Evolutionary conservation across 768 basidiomycete genomes (phyloP).

Genomic region (Xanthoconium stramineum): DNA sequence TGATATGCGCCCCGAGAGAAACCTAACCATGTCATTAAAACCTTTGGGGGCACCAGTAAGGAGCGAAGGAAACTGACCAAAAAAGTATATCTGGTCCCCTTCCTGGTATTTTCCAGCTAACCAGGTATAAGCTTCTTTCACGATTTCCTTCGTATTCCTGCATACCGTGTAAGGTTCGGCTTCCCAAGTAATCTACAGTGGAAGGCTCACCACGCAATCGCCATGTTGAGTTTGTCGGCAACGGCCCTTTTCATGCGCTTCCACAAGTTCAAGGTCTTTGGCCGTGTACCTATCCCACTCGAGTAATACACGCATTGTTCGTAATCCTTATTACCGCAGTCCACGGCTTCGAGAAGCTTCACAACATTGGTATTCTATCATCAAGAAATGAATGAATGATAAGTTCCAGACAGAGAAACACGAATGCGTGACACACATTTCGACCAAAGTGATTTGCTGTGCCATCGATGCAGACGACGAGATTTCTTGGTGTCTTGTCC

Average conservation of each 20-base stretch:
- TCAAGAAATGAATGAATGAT: background rate
- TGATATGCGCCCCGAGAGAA: slow-evolving; percentile 7
- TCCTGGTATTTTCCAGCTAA: background rate
- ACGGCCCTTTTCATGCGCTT: background rate
- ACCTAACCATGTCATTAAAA: background rate
- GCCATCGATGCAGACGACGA: slow-evolving; percentile 7
- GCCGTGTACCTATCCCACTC: slow-evolving; percentile 5
- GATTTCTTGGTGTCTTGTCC: background rate
- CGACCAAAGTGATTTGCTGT: slow-evolving; percentile 8
- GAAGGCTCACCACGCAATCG: slow-evolving; percentile 3
- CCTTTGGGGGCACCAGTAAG: background rate
- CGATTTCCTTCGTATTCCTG: slow-evolving; percentile 7
- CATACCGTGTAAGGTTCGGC: background rate
- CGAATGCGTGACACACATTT: background rate
- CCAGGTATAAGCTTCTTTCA: slow-evolving; percentile 5
- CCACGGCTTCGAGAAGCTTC: slow-evolving; percentile 5
- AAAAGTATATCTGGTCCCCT: slow-evolving; percentile 3
- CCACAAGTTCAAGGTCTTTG: background rate
- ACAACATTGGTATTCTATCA: slow-evolving; percentile 8
- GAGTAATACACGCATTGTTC: slow-evolving; percentile 7
- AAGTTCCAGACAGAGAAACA: background rate
- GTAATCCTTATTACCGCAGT: background rate
- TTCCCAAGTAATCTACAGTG: background rate
- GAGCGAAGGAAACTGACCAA: background rate
- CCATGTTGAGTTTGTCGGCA: slow-evolving; percentile 5